A percentile compares a stretch with the other conserved stretches of the same genome.
phyloP scores from a whole-genome alignment of 1,284 basidiomycete species.

The Phellinidium pouzarii region DNA sequence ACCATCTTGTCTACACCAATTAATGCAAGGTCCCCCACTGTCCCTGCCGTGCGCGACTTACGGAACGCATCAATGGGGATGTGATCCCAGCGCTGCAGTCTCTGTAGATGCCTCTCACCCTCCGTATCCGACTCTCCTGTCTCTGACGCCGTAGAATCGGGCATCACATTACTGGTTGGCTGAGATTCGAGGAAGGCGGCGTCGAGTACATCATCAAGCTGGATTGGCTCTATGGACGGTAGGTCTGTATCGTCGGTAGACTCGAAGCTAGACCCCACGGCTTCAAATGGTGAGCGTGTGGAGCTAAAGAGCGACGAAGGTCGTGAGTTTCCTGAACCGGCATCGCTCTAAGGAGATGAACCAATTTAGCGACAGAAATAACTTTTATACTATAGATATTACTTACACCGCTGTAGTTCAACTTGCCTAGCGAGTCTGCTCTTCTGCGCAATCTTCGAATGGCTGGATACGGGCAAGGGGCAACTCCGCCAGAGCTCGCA shows the following conservation, averaged over 20 bases:
- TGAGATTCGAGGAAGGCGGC: slow-evolving; percentile 60
- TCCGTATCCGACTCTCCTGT: slow-evolving; percentile 26
- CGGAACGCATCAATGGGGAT: slow-evolving; percentile 71
- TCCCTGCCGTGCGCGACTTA: slow-evolving; percentile 46
- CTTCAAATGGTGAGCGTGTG: slow-evolving; percentile 17
- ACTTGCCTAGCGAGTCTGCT: slow-evolving; percentile 17
- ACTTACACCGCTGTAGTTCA: slow-evolving; percentile 20
- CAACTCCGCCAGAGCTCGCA: slow-evolving; percentile 41
- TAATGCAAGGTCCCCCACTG: slow-evolving; percentile 30
- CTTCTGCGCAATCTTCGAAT: slow-evolving; percentile 16
- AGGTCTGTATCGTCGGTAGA: slow-evolving; percentile 31
- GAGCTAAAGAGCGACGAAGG: slow-evolving; percentile 23
- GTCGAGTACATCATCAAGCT: slow-evolving; percentile 77
- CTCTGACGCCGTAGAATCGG: slow-evolving; percentile 20
- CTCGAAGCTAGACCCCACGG: slow-evolving; percentile 25
- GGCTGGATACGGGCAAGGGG: slow-evolving; percentile 60
- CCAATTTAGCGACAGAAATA: slow-evolving; percentile 26
- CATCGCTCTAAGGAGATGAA: slow-evolving; percentile 29
- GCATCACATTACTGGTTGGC: slow-evolving; percentile 30
- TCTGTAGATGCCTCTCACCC: slow-evolving; percentile 26
- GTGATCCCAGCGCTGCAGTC: slow-evolving; percentile 62
- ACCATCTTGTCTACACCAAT: slow-evolving; percentile 30
- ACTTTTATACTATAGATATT: slow-evolving; percentile 6
- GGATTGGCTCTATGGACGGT: slow-evolving; percentile 47
- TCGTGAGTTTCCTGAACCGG: slow-evolving; percentile 24